Base-by-base conservation (phyloP, 768 basidiomycete species). In the Tulasnella sp. region DNA sequence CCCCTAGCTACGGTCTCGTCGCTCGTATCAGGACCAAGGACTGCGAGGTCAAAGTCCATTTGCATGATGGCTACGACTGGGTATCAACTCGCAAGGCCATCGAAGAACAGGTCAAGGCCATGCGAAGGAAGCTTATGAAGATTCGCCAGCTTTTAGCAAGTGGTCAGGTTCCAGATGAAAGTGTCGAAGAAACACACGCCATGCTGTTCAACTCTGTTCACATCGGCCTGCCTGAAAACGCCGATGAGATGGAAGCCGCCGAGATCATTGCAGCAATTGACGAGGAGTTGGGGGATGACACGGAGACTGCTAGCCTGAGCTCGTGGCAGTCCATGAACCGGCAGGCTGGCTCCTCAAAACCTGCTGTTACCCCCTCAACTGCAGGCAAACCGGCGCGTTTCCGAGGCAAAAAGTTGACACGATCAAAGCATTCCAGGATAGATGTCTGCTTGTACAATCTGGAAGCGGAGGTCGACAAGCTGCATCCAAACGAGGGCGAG, bases 21-120 rank as follows among this genome's bases (percentile, higher is more conserved):
- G 52, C 52, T 8, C 54, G 79, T 15, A 1, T 78, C 76, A 86
- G 89, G 34, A 79, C 93, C 5, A 85, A 87, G 58, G 83, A 91
- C 58, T 89, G 88, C 74, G 87, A 92, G 79, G 82, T 92, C 69
- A 87, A 87, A 0, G 80, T 98, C 31, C 87, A 90, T 72, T 86
- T 99, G 3, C 93, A 97, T 81, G 94, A 96, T 76, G 97, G 97
- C 1, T 99, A 96, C 80, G 97, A 99, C 81, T 99, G 97, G 96
- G 83, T 81, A 1, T 86, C 86, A 69, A 99, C 97, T 3, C 90
- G 97, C 39, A 91, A 87, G 83, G 88, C 88, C 2, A 95, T 99
- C 74, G 93, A 96, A 81, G 90, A 93, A 45, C 91, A 95, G 82
- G 88, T 94, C 67, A 93, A 91, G 81, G 91, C 92, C 58, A 94